A percentile compares a stretch with the other conserved stretches of the same genome.
Evolutionary conservation across 345 rosid species (phyloP).

Genomic region (Gossypium sturtianum): DNA sequence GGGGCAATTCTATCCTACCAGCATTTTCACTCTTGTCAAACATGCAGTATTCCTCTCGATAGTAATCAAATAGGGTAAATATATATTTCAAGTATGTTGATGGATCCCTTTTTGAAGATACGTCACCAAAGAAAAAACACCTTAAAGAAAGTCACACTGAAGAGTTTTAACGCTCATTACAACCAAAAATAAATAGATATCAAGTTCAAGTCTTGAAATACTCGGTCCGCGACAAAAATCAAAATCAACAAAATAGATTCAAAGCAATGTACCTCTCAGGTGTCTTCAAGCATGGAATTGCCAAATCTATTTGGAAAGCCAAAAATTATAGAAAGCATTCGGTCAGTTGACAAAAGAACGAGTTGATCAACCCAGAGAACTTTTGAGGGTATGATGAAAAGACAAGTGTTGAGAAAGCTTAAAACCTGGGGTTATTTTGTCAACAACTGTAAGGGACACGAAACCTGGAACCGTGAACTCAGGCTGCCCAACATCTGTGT

Average conservation of each 20-base stretch:
- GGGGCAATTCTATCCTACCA: constrained; percentile 50
- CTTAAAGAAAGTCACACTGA: constrained; percentile 29
- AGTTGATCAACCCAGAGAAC: background rate
- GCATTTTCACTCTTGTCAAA: constrained; percentile 26
- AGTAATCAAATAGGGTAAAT: constrained; percentile 54
- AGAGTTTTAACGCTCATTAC: background rate
- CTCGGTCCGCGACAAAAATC: background rate
- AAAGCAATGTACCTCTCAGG: constrained; percentile 63
- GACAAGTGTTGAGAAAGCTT: background rate
- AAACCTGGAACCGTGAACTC: constrained; percentile 90
- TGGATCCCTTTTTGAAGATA: constrained; percentile 86
- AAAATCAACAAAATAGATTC: background rate
- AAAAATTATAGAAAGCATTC: background rate
- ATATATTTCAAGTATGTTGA: constrained; percentile 56
- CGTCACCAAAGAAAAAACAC: constrained; percentile 82
- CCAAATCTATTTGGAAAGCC: constrained; percentile 47
- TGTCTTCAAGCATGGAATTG: constrained; percentile 82
- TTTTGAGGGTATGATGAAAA: background rate
- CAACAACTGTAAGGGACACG: constrained; percentile 70
- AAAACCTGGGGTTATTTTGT: constrained; percentile 56
- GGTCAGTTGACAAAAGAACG: background rate
- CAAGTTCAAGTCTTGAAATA: background rate
- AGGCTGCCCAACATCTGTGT: constrained; percentile 93
- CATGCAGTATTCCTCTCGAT: constrained; percentile 39
- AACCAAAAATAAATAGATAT: background rate